Percentiles rank a stretch among this genome's conserved stretches.
phyloP scores from a whole-genome alignment of 2,329 filamentous ascomycete genomes.

The Trichocomaceae sp. region DNA sequence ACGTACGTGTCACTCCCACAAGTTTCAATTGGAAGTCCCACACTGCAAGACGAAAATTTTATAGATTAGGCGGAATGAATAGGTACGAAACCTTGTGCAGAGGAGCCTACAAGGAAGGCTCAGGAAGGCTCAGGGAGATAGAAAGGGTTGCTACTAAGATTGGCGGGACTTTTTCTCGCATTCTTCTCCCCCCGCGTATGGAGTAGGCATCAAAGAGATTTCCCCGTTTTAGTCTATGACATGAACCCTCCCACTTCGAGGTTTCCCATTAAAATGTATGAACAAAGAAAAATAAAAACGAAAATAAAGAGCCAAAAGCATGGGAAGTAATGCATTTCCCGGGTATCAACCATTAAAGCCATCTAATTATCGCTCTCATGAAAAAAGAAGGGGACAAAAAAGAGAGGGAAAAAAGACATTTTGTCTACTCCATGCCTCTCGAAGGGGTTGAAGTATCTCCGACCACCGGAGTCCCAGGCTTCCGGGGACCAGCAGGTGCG shows the following conservation, averaged over 20 bases:
- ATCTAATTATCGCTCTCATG: not conserved
- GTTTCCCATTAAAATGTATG: not conserved
- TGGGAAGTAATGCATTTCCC: not conserved
- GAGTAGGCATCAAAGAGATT: too few relatives aligned
- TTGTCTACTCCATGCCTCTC: conserved; percentile 32
- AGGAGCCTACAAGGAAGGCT: not conserved
- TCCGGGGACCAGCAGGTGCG: conserved; percentile 11
- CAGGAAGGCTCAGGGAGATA: not conserved
- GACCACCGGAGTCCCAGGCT: conserved; percentile 27
- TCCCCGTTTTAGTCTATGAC: too few relatives aligned
- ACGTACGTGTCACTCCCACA: not conserved
- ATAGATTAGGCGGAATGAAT: not conserved
- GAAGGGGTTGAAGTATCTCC: conserved; percentile 21
- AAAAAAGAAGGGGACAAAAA: not conserved
- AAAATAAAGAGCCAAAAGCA: not conserved
- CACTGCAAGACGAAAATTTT: not conserved
- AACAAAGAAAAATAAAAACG: too few relatives aligned
- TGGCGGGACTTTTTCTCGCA: not conserved
- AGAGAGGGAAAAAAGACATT: conserved; percentile 13
- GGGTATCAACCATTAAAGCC: conserved; percentile 8
- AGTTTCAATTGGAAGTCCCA: too few relatives aligned
- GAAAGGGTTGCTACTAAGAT: not conserved
- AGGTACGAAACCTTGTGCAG: too few relatives aligned
- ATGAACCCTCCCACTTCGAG: not conserved
- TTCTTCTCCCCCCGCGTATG: not conserved